Evolutionary conservation across 768 basidiomycete species (phyloP).

Genomic region (Exsudoporus frostii): DNA sequence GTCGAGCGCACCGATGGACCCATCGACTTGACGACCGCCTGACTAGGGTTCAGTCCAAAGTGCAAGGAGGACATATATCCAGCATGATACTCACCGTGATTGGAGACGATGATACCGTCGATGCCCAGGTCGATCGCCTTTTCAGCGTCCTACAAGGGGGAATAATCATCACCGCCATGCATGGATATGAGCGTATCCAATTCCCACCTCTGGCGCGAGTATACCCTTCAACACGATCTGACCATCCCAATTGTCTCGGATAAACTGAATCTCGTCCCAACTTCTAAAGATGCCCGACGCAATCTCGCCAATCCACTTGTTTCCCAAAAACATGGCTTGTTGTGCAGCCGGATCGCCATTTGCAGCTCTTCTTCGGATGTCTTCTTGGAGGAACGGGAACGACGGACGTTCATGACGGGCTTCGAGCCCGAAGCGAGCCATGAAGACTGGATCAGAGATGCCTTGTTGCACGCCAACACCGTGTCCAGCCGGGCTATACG

Average conservation of each 20-base stretch:
- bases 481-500: constrained; percentile 38
- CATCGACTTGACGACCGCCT: constrained; percentile 79
- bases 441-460: constrained; percentile 47
- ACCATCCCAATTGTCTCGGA: constrained; percentile 47
- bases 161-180: neutral
- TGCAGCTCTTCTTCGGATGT: constrained; percentile 22
- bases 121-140: constrained; percentile 60
- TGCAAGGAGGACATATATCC: neutral
- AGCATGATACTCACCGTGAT: constrained; percentile 53
- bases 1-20: constrained; percentile 68
- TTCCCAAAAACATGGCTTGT: constrained; percentile 31
- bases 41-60: neutral
- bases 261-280: constrained; percentile 46
- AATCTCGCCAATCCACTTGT: constrained; percentile 37
- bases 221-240: constrained; percentile 50
- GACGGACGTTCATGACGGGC: constrained; percentile 27
- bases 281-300: constrained; percentile 39
- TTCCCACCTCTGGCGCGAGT: constrained; percentile 15
- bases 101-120: constrained; percentile 77
- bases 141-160: constrained; percentile 39
- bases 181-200: neutral
- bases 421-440: constrained; percentile 32
- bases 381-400: constrained; percentile 36
- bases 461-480: constrained; percentile 41
- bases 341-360: constrained; percentile 33